Evolutionary conservation across 495 filamentous ascomycete genomes (phyloP).

Genomic region (Xylaria venustula): DNA sequence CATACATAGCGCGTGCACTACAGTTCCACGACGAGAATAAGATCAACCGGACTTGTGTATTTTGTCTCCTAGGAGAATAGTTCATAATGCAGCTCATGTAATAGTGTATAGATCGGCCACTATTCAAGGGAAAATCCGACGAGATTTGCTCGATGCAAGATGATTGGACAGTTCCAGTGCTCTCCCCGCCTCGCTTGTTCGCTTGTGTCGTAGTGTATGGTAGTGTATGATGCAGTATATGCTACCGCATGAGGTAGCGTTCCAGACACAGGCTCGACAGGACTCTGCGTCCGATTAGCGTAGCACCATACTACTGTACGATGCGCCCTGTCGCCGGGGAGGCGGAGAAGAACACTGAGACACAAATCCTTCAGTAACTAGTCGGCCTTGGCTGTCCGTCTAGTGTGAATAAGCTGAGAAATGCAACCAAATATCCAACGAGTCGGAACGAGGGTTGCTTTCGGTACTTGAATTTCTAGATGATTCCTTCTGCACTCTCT

Average conservation of each 20-base stretch:
- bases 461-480: neutral
- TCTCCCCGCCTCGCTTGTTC: slow-evolving; percentile 9
- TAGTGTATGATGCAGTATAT: too few relatives aligned
- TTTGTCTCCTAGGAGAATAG: neutral
- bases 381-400: neutral
- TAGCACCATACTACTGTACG: neutral
- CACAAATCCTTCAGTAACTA: neutral
- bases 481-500: neutral
- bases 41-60: too few relatives aligned
- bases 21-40: neutral
- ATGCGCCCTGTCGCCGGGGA: neutral
- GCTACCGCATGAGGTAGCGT: too few relatives aligned
- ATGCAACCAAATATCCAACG: slow-evolving; percentile 8
- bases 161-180: neutral
- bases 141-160: neutral
- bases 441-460: slow-evolving; percentile 1
- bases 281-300: too few relatives aligned
- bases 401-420: neutral
- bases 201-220: too few relatives aligned
- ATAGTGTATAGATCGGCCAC: neutral
- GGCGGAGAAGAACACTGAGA: slow-evolving; percentile 3
- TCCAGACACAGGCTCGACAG: too few relatives aligned
- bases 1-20: too few relatives aligned
- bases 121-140: neutral
- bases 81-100: neutral